Evolutionary conservation across 768 basidiomycete genomes (phyloP).

Genomic region (Brasilioporus rufonigricans): DNA sequence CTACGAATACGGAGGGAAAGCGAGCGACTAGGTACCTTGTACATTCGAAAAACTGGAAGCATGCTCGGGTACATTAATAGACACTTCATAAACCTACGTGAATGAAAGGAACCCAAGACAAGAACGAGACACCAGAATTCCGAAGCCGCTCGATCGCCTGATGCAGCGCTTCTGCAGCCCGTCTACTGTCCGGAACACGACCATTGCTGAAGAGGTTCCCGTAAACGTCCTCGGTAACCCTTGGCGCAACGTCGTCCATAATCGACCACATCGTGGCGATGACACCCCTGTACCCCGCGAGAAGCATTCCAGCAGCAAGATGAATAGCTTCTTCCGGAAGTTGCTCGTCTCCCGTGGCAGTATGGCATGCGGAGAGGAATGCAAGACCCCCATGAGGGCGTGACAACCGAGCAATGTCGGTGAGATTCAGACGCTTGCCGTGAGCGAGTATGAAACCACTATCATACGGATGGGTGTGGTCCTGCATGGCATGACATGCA

Average conservation of each 20-base stretch:
- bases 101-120: neutral
- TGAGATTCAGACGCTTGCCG: neutral
- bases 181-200: neutral
- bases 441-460: neutral
- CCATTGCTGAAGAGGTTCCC: neutral
- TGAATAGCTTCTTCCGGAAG: neutral
- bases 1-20: too few species aligned
- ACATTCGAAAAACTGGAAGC: too few species aligned
- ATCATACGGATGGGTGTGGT: neutral
- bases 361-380: neutral
- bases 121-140: neutral
- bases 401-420: too few species aligned
- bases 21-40: too few species aligned
- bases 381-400: too few species aligned
- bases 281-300: neutral
- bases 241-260: neutral
- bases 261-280: constrained; percentile 1
- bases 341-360: neutral
- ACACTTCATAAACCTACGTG: neutral
- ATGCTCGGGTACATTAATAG: too few species aligned
- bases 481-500: neutral
- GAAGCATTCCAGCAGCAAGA: neutral
- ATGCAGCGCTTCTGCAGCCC: neutral
- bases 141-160: neutral
- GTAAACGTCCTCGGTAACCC: neutral